Evolutionary conservation across 2,329 filamentous ascomycete genomes (phyloP).

Genomic region (Cladophialophora immunda): DNA sequence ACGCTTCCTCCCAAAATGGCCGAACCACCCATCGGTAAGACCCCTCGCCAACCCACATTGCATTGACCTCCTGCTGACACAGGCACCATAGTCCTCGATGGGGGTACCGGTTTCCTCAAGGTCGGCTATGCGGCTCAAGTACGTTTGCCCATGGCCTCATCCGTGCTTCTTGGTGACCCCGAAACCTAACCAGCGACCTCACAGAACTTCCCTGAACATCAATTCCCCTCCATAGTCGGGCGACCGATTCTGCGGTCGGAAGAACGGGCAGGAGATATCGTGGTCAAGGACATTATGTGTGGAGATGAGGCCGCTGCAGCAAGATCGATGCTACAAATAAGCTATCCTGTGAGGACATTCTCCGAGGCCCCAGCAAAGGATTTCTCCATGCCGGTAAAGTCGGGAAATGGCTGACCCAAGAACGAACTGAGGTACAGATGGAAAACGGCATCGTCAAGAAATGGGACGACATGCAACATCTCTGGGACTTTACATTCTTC

Average conservation of each 20-base stretch:
- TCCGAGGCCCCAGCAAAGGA: not conserved
- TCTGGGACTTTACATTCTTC: constrained; percentile 98
- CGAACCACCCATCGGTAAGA: constrained; percentile 60
- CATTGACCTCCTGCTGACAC: constrained; percentile 43
- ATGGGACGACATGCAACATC: constrained; percentile 99
- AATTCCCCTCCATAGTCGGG: constrained; percentile 97
- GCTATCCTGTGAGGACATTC: constrained; percentile 75
- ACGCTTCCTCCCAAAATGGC: constrained; percentile 48
- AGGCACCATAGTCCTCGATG: constrained; percentile 82
- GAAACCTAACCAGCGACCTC: constrained; percentile 30
- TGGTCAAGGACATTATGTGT: constrained; percentile 99
- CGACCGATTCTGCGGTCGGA: constrained; percentile 96
- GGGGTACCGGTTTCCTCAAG: constrained; percentile 99
- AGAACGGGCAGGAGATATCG: constrained; percentile 77
- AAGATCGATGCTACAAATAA: constrained; percentile 96
- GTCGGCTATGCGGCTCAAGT: constrained; percentile 96
- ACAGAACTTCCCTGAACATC: constrained; percentile 97
- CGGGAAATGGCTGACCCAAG: constrained; percentile 19
- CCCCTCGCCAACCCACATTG: constrained; percentile 23
- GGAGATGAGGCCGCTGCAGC: constrained; percentile 97
- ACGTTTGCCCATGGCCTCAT: constrained; percentile 42
- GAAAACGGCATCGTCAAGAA: constrained; percentile 99
- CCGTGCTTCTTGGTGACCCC: not conserved
- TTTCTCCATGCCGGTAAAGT: not conserved
- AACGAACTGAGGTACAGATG: constrained; percentile 67